Evolutionary conservation across 805 yeast species (phyloP), one percentile per base, ranked within the genome.

Genomic region (Yueomyces sinensis): DNA sequence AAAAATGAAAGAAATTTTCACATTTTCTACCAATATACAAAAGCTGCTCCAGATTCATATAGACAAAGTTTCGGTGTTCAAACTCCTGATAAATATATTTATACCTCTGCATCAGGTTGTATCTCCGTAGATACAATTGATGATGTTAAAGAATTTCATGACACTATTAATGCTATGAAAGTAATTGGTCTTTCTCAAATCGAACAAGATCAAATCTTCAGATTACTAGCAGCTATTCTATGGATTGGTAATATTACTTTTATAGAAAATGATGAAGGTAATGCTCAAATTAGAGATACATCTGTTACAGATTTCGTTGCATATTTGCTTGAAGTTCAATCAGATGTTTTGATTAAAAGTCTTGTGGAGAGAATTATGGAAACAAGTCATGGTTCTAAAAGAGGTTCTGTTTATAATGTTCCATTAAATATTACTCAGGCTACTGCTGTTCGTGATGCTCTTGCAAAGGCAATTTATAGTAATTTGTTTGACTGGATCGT

Each of bases 401-500:
- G 96, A 46, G 97, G 95, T 14, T 86, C 95, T 13, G 75, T 89
- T 6, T 91, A 89, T 53, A 95, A 91, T 54, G 91, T 84, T 30
- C 97, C 98, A 2, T 68, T 91, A 45, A 91, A 91, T 52, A 67
- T 71, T 25, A 86, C 81, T 1, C 99, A 91, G 59, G 97, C 98
- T 1, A 78, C 78, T 3, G 94, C 98, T 1, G 95, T 86, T 11
- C 74, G 87, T 46, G 97, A 91, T 58, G 95, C 96, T 4, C 64
- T 91, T 33, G 95, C 97, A 4, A 91, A 87, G 60, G 96, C 94
- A 2, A 68, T 91, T 32, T 91, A 91, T 63, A 84, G 76, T 55
- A 87, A 87, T 49, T 62, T 91, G 38, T 91, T 91, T 50, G 97
- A 91, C 41, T 87, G 97, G 96, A 86, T 91, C 50, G 97, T 91